phyloP scores from a whole-genome alignment of 2,329 filamentous ascomycete genomes.

The Nigrospora sphaerica region DNA sequence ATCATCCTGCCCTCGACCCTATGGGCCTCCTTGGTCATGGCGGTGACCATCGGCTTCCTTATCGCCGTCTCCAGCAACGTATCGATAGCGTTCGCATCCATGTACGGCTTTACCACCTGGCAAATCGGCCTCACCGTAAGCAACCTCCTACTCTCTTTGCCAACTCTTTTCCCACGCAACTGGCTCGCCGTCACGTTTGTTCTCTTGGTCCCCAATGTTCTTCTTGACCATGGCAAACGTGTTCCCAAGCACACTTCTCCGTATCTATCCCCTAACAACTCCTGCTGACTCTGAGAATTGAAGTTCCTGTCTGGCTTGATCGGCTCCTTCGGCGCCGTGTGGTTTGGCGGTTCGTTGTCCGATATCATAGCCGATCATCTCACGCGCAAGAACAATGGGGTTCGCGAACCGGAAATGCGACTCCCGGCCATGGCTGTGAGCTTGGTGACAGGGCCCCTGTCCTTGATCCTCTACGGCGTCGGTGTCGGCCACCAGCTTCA shows the following conservation, averaged over 20 bases:
- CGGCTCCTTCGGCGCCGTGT: slow-evolving; percentile 40
- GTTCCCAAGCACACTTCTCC: too few relatives aligned
- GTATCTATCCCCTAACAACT: too few relatives aligned
- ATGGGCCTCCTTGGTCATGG: slow-evolving; percentile 47
- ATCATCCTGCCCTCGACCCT: slow-evolving; percentile 44
- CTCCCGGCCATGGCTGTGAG: slow-evolving; percentile 45
- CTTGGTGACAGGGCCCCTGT: slow-evolving; percentile 39
- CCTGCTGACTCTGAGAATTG: too few relatives aligned
- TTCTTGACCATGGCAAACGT: too few relatives aligned
- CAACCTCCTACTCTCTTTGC: too few relatives aligned
- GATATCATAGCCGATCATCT: slow-evolving; percentile 40
- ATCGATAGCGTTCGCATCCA: slow-evolving; percentile 29
- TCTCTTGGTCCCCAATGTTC: too few relatives aligned
- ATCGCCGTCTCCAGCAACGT: slow-evolving; percentile 49
- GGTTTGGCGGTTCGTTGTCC: slow-evolving; percentile 38
- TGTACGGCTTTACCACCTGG: slow-evolving; percentile 37
- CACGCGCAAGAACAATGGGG: slow-evolving; percentile 44
- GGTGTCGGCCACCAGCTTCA: slow-evolving; percentile 38
- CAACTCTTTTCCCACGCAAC: too few relatives aligned
- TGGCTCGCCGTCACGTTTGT: too few relatives aligned
- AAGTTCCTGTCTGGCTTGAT: slow-evolving; percentile 38
- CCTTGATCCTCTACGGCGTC: slow-evolving; percentile 37
- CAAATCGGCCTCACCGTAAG: slow-evolving; percentile 37
- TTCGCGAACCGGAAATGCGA: slow-evolving; percentile 55
- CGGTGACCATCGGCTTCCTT: slow-evolving; percentile 48